These are phyloP conservation scores for Gigaspora rosea DNA, from an alignment of 192 early-diverging fungal genomes.

Conservation along the genomic window DNA sequence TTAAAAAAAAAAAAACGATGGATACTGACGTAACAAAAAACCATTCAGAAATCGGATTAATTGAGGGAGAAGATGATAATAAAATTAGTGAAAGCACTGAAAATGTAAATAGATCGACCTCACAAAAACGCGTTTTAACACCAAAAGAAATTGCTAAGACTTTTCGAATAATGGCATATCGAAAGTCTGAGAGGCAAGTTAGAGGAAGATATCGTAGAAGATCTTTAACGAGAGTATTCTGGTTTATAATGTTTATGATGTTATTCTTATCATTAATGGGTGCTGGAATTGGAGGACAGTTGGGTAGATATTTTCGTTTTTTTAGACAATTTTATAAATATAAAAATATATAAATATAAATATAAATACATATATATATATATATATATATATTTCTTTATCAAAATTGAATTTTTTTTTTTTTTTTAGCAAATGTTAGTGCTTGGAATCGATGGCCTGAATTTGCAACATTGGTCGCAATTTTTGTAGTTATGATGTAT, in stretches of 20 bases:
- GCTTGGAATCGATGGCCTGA: conserved; percentile 20
- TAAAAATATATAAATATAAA: no score
- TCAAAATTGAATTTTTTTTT: no score
- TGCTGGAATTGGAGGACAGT: conserved; percentile 9
- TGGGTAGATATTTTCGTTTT: not conserved
- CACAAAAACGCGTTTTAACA: conserved; percentile 1
- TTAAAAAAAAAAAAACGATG: no score
- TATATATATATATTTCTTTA: no score
- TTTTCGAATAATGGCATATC: conserved; percentile 24
- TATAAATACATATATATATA: no score
- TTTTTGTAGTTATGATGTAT: not conserved
- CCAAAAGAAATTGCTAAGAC: not conserved
- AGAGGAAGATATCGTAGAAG: conserved; percentile 8
- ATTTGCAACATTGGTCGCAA: not conserved
- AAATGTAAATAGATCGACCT: not conserved
- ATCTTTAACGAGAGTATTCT: conserved; percentile 8
- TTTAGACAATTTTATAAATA: no score
- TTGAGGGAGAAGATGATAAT: no score
- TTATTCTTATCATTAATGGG: conserved; percentile 20
- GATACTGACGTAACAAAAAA: no score
- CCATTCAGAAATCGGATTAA: no score
- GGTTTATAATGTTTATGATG: conserved; percentile 25
- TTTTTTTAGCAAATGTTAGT: not conserved
- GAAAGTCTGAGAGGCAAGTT: conserved; percentile 9
- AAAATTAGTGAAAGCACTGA: no score